Evolutionary conservation across 306 rosid species (phyloP), one percentile per base, ranked within the genome.

Genomic region (Herpetospermum pedunculosum): DNA sequence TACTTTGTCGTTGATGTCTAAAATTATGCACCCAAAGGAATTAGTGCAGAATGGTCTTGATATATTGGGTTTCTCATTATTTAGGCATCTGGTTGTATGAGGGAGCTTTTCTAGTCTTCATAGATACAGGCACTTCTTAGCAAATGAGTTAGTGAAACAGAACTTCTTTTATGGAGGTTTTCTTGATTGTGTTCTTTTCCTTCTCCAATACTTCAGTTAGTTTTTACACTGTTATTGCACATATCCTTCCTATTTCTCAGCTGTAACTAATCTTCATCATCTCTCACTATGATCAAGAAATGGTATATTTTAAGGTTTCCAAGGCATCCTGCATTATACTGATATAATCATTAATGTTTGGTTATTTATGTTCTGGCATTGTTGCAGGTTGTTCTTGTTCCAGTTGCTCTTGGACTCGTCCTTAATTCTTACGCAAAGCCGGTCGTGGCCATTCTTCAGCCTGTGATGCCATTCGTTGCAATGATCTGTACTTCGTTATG

Each of bases 401-500:
- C 99, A 0, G 82, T 94, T 43, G 74, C 96, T 19, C 80, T 94
- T 29, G 99, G 99, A 73, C 97, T 94, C 43, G 80, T 88, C 52
- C 99, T 94, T 53, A 94, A 91, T 76, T 88, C 97, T 63, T 94
- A 91, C 54, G 99, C 99, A 67, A 91, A 89, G 80, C 91, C 96
- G 30, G 86, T 85, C 43, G 99, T 89, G 77, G 81, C 84, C 69
- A 58, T 89, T 74, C 80, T 94, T 85, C 92, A 69, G 69, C 99
- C 96, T 6, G 81, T 89, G 83, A 94, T 94, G 99, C 99, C 99
- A 4, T 83, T 89, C 76, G 90, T 94, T 81, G 99, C 99, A 16
- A 91, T 94, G 91, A 77, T 91, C 73, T 94, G 99, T 80, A 94
- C 99, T 77, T 94, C 99, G 16, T 4, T 94, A 80, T 91, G 99